These are phyloP conservation scores for Microbotryum intermedium DNA, from an alignment of 1,284 basidiomycete genomes.

Conservation along the genomic window DNA sequence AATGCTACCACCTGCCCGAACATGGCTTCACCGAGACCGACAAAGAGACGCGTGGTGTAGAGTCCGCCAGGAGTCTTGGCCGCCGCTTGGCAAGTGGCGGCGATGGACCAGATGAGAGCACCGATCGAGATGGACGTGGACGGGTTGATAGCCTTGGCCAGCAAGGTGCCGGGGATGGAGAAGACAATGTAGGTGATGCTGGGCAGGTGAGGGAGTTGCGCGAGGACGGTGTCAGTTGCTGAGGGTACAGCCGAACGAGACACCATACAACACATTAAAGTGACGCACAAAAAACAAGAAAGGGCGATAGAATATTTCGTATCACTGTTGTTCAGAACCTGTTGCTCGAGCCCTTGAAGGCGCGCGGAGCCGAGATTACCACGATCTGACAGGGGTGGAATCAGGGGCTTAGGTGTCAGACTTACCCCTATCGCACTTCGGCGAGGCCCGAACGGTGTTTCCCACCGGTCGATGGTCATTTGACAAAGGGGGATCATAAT, in stretches of 20 bases:
- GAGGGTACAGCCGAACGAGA: too few species aligned
- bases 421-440: too few species aligned
- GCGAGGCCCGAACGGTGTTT: too few species aligned
- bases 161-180: slow-evolving; percentile 36
- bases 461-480: too few species aligned
- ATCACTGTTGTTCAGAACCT: slow-evolving; percentile 36
- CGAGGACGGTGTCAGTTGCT: too few species aligned
- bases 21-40: slow-evolving; percentile 38
- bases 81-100: slow-evolving; percentile 41
- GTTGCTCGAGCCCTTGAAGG: slow-evolving; percentile 36
- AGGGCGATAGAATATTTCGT: slow-evolving; percentile 41
- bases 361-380: too few species aligned
- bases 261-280: slow-evolving; percentile 16
- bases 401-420: too few species aligned
- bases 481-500: too few species aligned
- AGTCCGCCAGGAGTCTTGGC: slow-evolving; percentile 36
- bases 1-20: too few species aligned
- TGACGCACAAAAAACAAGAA: slow-evolving; percentile 35
- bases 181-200: slow-evolving; percentile 38
- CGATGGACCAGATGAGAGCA: slow-evolving; percentile 42
- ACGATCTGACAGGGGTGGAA: too few species aligned
- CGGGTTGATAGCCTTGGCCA: slow-evolving; percentile 38
- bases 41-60: slow-evolving; percentile 40
- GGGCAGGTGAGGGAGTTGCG: too few species aligned
- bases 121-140: slow-evolving; percentile 40